phyloP scores from a whole-genome alignment of 1,284 basidiomycete species.

The Meira nashicola region DNA sequence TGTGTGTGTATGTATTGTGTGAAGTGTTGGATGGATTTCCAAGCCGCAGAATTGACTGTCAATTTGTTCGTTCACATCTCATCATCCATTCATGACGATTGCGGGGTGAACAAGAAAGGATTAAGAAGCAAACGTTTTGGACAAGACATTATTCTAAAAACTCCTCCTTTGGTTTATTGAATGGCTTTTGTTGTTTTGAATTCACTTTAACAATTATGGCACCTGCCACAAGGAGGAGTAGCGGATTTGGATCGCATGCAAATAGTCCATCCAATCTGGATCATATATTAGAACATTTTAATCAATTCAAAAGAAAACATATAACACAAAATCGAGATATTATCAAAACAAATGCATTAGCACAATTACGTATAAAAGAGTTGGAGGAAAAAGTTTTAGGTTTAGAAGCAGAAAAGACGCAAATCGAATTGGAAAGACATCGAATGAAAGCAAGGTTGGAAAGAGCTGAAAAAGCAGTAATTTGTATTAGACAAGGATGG shows the following conservation, averaged over 20 bases:
- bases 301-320: conserved; percentile 49
- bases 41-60: too few relatives aligned
- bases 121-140: too few relatives aligned
- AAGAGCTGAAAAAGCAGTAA: conserved; percentile 34
- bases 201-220: conserved; percentile 4
- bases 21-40: too few relatives aligned
- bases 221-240: conserved; percentile 11
- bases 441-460: conserved; percentile 25
- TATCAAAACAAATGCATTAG: conserved; percentile 44
- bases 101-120: too few relatives aligned
- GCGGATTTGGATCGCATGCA: not conserved
- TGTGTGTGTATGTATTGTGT: too few relatives aligned
- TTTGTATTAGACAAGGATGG: conserved; percentile 35
- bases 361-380: conserved; percentile 42
- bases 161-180: too few relatives aligned
- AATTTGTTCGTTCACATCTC: too few relatives aligned
- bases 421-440: conserved; percentile 20
- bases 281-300: conserved; percentile 46
- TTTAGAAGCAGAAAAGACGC: conserved; percentile 36
- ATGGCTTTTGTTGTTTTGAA: too few relatives aligned
- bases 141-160: too few relatives aligned
- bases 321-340: conserved; percentile 49
- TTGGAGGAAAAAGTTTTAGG: conserved; percentile 38
- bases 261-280: conserved; percentile 29
- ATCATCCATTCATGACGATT: too few relatives aligned